Evolutionary conservation across 2,329 filamentous ascomycete genomes (phyloP).

Genomic region (Daldinia sp.): DNA sequence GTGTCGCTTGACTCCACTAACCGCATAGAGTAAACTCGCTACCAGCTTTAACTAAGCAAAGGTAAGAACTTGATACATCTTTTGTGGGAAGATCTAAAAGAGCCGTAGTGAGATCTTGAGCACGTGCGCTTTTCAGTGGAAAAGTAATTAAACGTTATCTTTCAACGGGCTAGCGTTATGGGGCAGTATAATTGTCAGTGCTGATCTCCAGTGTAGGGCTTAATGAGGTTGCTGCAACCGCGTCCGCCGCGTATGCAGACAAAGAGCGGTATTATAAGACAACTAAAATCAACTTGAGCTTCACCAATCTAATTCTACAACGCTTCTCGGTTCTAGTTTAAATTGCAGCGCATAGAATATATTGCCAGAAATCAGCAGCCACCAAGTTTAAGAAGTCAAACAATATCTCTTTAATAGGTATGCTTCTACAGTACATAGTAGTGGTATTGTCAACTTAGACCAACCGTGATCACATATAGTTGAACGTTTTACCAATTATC

Average conservation of each 20-base stretch:
- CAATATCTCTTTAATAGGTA: not conserved
- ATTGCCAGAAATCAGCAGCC: not conserved
- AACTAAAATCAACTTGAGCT: too few species aligned
- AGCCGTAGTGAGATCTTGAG: conserved; percentile 3
- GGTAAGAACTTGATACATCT: not conserved
- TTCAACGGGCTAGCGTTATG: not conserved
- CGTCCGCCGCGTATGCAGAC: not conserved
- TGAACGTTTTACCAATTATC: not conserved
- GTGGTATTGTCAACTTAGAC: not conserved
- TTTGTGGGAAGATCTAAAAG: not conserved
- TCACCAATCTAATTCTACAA: not conserved
- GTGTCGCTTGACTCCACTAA: not conserved
- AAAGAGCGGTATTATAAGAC: conserved; percentile 3
- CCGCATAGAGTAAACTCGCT: conserved; percentile 1
- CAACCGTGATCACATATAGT: not conserved
- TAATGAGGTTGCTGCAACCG: not conserved
- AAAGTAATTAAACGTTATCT: conserved; percentile 9
- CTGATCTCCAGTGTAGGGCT: conserved; percentile 8
- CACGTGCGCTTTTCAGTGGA: conserved; percentile 1
- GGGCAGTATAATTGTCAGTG: conserved; percentile 24
- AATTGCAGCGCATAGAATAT: not conserved
- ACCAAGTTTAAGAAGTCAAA: not conserved
- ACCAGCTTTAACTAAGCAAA: not conserved
- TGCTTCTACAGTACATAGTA: not conserved
- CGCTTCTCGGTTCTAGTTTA: not conserved